Percentiles rank a stretch among this genome's conserved stretches.
Conservation (phyloP, 768 basidiomycete genomes). For the Leucocoprinus sp. region DNA sequence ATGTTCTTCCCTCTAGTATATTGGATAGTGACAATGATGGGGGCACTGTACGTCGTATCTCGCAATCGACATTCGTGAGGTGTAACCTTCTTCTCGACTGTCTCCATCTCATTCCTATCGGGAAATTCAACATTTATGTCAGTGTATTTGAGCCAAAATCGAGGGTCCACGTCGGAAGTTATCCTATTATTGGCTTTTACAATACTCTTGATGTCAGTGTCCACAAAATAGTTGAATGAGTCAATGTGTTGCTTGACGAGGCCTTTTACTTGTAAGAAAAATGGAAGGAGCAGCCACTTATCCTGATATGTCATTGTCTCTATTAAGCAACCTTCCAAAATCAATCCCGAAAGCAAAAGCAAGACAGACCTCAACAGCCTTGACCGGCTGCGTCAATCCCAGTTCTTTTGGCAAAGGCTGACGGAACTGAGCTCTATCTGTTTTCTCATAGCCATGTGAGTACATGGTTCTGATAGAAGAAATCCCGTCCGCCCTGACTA, state of each 20-base stretch:
- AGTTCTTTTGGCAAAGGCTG: slow-evolving; percentile 65
- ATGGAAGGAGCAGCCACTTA: slow-evolving; percentile 96
- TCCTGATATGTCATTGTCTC: slow-evolving; percentile 58
- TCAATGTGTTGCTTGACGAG: slow-evolving; percentile 99
- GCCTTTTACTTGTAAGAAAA: slow-evolving; percentile 95
- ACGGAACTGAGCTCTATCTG: slow-evolving; percentile 52
- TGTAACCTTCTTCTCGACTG: slow-evolving; percentile 76
- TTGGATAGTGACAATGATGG: slow-evolving; percentile 88
- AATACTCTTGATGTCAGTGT: slow-evolving; percentile 95
- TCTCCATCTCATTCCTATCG: slow-evolving; percentile 75
- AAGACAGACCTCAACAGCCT: slow-evolving; percentile 75
- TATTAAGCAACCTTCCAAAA: too few relatives aligned
- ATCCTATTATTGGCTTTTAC: slow-evolving; percentile 89
- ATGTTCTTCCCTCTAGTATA: slow-evolving; percentile 90
- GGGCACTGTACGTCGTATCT: slow-evolving; percentile 91
- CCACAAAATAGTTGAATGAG: slow-evolving; percentile 98
- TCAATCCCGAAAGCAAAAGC: slow-evolving; percentile 1
- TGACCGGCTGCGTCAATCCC: slow-evolving; percentile 82
- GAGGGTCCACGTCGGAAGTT: slow-evolving; percentile 93
- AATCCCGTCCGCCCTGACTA: too few relatives aligned
- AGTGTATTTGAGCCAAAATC: slow-evolving; percentile 93
- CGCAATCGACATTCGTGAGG: slow-evolving; percentile 96
- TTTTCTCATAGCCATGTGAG: slow-evolving; percentile 18
- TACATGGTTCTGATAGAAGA: neutral
- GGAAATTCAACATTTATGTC: slow-evolving; percentile 93